Conservation (phyloP, 768 basidiomycete genomes). For the Rhizopogon vulgaris region DNA sequence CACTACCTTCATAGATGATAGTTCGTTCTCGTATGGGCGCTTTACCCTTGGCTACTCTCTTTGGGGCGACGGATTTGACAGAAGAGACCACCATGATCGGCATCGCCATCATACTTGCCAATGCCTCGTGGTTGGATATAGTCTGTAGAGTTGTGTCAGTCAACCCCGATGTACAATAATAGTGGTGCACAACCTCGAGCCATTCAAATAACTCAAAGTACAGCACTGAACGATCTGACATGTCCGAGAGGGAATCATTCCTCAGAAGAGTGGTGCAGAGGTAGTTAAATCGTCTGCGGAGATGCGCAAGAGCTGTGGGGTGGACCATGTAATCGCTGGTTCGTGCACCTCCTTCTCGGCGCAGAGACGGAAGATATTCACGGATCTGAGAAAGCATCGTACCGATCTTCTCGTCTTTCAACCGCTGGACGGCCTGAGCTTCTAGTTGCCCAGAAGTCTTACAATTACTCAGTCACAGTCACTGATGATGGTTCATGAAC, state of each 20-base stretch:
- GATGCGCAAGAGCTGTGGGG: slow-evolving; percentile 86
- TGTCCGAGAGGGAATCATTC: slow-evolving; percentile 90
- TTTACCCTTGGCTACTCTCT: slow-evolving; percentile 39
- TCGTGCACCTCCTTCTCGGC: slow-evolving; percentile 67
- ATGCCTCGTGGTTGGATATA: slow-evolving; percentile 86
- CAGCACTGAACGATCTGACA: slow-evolving; percentile 80
- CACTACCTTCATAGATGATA: slow-evolving; percentile 85
- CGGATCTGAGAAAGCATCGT: slow-evolving; percentile 64
- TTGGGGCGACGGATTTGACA: slow-evolving; percentile 56
- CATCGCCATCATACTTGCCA: slow-evolving; percentile 96
- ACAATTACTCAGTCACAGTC: slow-evolving; percentile 3
- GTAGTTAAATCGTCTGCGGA: slow-evolving; percentile 85
- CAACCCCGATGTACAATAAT: background rate
- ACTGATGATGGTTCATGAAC: background rate
- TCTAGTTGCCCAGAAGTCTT: slow-evolving; percentile 79
- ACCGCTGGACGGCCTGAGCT: slow-evolving; percentile 65
- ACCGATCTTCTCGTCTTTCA: slow-evolving; percentile 71
- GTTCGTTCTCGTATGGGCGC: slow-evolving; percentile 69
- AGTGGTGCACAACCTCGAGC: slow-evolving; percentile 63
- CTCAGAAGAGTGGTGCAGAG: slow-evolving; percentile 80
- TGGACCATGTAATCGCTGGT: slow-evolving; percentile 91
- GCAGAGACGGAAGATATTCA: slow-evolving; percentile 77
- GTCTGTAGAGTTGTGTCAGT: slow-evolving; percentile 44
- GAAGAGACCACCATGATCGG: slow-evolving; percentile 85
- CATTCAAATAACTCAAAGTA: slow-evolving; percentile 90